A percentile compares a stretch with the other conserved stretches of the same genome.
Conservation (phyloP, 257 asterid genomes). For the Craterostigma plantagineum region DNA sequence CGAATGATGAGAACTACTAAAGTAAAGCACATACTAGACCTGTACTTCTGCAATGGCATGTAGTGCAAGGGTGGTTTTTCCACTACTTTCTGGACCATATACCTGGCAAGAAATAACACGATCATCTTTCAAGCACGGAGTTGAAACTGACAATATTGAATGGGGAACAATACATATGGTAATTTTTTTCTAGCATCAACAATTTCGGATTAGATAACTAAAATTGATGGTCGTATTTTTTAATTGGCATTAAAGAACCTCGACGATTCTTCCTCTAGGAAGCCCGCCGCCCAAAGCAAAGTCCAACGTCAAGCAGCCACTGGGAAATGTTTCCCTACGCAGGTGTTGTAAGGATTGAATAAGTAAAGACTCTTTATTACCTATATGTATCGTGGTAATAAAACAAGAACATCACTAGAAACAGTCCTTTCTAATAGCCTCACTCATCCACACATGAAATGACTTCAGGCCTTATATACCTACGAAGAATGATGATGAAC, state of each 20-base stretch:
- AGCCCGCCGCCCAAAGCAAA: constrained; percentile 96
- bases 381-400: not conserved
- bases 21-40: constrained; percentile 55
- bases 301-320: constrained; percentile 88
- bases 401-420: not conserved
- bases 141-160: not conserved
- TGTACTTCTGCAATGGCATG: constrained; percentile 99
- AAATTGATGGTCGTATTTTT: too few relatives aligned
- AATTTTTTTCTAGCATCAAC: not conserved
- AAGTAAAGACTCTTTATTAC: not conserved
- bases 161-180: not conserved
- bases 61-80: constrained; percentile 93
- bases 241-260: constrained; percentile 21
- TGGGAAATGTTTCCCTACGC: constrained; percentile 89
- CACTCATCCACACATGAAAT: too few relatives aligned
- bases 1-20: constrained; percentile 4
- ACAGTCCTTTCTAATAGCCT: too few relatives aligned
- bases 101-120: constrained; percentile 19
- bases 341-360: constrained; percentile 2
- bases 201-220: not conserved
- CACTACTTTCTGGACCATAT: constrained; percentile 99
- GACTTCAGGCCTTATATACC: too few relatives aligned
- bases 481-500: too few relatives aligned
- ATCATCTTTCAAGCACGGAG: too few relatives aligned
- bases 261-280: constrained; percentile 94